phyloP scores from a whole-genome alignment of 2,329 filamentous ascomycete species.

The Stagonosporopsis tanaceti region DNA sequence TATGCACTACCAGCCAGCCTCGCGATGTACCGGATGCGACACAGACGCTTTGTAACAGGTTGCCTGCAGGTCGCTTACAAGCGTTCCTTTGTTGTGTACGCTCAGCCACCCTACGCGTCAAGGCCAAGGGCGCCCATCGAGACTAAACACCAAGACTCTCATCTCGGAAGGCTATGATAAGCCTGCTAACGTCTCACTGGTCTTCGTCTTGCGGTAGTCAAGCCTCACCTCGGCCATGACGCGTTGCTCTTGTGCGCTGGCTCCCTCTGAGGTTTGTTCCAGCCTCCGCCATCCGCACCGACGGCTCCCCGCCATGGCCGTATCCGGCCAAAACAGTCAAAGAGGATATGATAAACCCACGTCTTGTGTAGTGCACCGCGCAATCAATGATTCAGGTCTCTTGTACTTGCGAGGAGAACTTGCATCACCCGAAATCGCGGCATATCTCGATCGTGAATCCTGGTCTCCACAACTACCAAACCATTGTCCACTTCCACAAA shows the following conservation, averaged over 20 bases:
- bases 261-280: constrained; percentile 26
- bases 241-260: constrained; percentile 34
- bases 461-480: constrained; percentile 22
- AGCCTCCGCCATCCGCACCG: constrained; percentile 25
- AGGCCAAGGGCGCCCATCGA: constrained; percentile 24
- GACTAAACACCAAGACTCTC: constrained; percentile 5
- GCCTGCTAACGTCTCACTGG: constrained; percentile 18
- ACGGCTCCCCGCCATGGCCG: constrained; percentile 43
- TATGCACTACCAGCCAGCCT: constrained; percentile 6
- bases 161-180: constrained; percentile 23
- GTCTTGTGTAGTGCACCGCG: constrained; percentile 7
- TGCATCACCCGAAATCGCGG: not conserved
- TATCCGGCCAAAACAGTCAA: constrained; percentile 25
- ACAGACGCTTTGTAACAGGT: constrained; percentile 21
- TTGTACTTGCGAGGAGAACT: not conserved
- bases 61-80: constrained; percentile 7
- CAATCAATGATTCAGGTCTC: not conserved
- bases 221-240: constrained; percentile 35
- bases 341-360: constrained; percentile 5
- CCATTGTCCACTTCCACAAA: constrained; percentile 22
- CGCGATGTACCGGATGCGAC: constrained; percentile 9
- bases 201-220: constrained; percentile 15
- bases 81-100: constrained; percentile 21
- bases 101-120: constrained; percentile 31
- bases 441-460: constrained; percentile 1